Base-by-base conservation (phyloP, 768 basidiomycete species). In the Asterophora parasitica region DNA sequence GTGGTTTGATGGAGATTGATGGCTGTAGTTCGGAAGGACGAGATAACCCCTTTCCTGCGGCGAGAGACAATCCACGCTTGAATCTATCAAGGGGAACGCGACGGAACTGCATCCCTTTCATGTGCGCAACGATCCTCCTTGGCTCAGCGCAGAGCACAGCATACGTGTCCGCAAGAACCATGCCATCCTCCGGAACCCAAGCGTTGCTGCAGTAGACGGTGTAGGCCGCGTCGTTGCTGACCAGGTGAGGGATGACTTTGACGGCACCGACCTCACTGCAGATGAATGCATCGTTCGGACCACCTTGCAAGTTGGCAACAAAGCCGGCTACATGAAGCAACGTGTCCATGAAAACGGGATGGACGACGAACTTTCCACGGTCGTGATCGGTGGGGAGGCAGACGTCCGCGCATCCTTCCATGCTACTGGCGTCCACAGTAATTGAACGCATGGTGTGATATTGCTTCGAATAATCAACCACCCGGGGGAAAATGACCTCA, bases 241-340 rank as follows among this genome's bases (percentile, higher is more conserved):
- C 49, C 1, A 67, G 53, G 13, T 68, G 59, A 2, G 76, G 67
- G 1, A 85, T 56, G 4, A 79, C 57, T 46, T 73, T 72, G 34
- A 83, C 65, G 4, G 68, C 57, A 12, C 70, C 76, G 26, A 85
- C 68, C 17, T 74, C 70, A 23, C 65, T 74, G 68, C 86, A 88
- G 45, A 89, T 82, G 59, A 77, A 83, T 1, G 74, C 81, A 44
- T 84, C 76, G 20, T 76, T 66, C 19, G 67, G 45, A 8, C 66
- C 61, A 7, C 74, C 77, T 33, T 71, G 74, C 57, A 79, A 59
- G 60, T 88, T 89, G 19, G 79, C 74, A 28, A 87, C 65, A 62
- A 88, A 85, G 3, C 87, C 87, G 0, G 85, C 78, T 31, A 78
- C 72, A 49, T 88, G 87, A 26, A 87, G 65, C 26, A 88, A 66